Base-by-base conservation (phyloP, 805 yeast species). In the Isabelozyma pseudorhagii region DNA sequence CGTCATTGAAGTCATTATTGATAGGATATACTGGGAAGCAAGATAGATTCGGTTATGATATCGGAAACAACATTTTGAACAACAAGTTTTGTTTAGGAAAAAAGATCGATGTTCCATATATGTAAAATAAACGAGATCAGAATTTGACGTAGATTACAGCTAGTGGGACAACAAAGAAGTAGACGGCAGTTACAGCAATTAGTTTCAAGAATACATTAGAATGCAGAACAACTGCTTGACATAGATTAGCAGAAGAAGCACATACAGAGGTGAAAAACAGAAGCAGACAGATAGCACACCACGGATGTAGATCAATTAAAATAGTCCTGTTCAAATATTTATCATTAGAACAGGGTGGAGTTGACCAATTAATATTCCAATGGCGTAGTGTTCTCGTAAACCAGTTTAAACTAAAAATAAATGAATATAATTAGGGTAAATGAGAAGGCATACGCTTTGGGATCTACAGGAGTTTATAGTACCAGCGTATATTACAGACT, bases 391-490 rank as follows among this genome's bases (percentile, higher is more conserved):
- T 71, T 71, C 76, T 63, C 77, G 55, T 67, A 46, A 42, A 69
- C 77, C 78, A 73, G 54, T 71, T 74, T 74, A 72, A 58, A 73
- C 78, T 73, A 77, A 63, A 67, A 63, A 69, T 72, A 74, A 74
- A 54, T 74, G 79, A 74, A 74, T 74, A 72, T 68, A 52, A 63
- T 63, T 77, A 74, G 79, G 77, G 75, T 64, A 60, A 57, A 68
- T 65, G 77, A 67, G 77, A 72, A 74, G 78, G 78, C 77, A 63
- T 69, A 71, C 73, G 77, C 70, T 60, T 64, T 72, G 78, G 75
- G 54, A 46, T 41, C 36, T 31, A 31, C 36, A 31, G 36, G 36
- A 10, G n/a, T 5, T 31, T 31, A 10, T 13, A 31, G n/a, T 31
- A 31, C 10, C n/a, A 13, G n/a, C 36, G 36, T 38, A 36, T 36